phyloP scores from a whole-genome alignment of 148 eudicot species.

The Simmondsia chinensis region DNA sequence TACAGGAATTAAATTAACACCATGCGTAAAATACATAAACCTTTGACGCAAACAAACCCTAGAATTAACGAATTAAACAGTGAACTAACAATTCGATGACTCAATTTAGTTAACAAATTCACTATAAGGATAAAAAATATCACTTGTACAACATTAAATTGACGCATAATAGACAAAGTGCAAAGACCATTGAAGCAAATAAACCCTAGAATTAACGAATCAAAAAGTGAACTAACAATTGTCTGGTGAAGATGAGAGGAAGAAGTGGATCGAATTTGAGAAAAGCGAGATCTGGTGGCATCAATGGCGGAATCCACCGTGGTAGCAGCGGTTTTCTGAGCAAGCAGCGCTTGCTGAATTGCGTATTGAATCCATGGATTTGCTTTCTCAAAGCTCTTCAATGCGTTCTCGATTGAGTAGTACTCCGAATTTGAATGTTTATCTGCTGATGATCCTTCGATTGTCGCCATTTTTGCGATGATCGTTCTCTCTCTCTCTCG shows the following conservation, averaged over 20 bases:
- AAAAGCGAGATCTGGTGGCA: conserved; percentile 40
- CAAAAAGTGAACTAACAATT: conserved; percentile 26
- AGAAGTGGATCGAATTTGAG: conserved; percentile 50
- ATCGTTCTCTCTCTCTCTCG: not conserved
- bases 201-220: too few relatives aligned
- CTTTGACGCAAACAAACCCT: too few relatives aligned
- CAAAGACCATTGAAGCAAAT: too few relatives aligned
- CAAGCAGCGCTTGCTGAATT: conserved; percentile 35
- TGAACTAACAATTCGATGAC: too few relatives aligned
- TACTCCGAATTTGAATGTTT: conserved; percentile 8
- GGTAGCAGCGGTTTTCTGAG: conserved; percentile 26
- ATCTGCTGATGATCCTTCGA: conserved; percentile 26
- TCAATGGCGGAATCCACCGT: conserved; percentile 34
- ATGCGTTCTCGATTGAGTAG: conserved; percentile 16
- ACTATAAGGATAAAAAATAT: too few relatives aligned
- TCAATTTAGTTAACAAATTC: too few relatives aligned
- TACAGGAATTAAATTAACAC: too few relatives aligned
- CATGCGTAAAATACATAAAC: too few relatives aligned
- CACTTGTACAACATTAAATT: too few relatives aligned
- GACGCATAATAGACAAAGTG: too few relatives aligned
- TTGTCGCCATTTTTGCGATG: conserved; percentile 15
- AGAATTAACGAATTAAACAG: too few relatives aligned
- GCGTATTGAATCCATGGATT: conserved; percentile 61
- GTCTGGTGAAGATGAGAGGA: conserved; percentile 61
- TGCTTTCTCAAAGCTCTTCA: conserved; percentile 15